A percentile compares a stretch with the other conserved stretches of the same genome.
These are phyloP conservation scores for Cutaneotrichosporon dermatis DNA, from an alignment of 1,284 basidiomycete genomes.

Conservation along the genomic window DNA sequence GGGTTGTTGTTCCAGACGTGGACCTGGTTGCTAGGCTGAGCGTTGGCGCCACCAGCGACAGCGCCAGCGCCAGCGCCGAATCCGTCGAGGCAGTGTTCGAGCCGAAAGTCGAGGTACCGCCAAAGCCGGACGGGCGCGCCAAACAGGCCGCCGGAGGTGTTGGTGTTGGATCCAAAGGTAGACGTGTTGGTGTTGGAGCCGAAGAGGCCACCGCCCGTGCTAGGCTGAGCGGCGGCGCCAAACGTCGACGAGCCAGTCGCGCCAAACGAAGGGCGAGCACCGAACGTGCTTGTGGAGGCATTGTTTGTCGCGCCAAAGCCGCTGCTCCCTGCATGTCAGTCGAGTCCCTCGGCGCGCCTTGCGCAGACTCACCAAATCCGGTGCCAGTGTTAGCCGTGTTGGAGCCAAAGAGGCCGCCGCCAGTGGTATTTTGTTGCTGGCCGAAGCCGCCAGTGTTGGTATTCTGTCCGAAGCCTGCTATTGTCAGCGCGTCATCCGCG, in stretches of 20 bases:
- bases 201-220: conserved; percentile 54
- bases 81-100: conserved; percentile 12
- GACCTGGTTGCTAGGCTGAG: conserved; percentile 22
- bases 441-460: conserved; percentile 28
- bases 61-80: conserved; percentile 17
- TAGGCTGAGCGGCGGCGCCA: conserved; percentile 40
- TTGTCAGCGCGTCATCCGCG: too few species aligned
- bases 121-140: conserved; percentile 27
- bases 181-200: conserved; percentile 13
- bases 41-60: too few species aligned
- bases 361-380: conserved; percentile 27
- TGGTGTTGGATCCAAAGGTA: conserved; percentile 26
- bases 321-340: conserved; percentile 4
- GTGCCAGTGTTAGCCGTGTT: conserved; percentile 26
- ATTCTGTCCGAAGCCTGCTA: conserved; percentile 11
- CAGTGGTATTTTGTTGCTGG: conserved; percentile 58
- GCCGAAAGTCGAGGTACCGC: conserved; percentile 22
- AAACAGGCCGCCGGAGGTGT: conserved; percentile 24
- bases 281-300: conserved; percentile 29
- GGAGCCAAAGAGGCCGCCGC: conserved; percentile 50
- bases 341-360: background rate
- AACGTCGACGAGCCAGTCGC: conserved; percentile 43
- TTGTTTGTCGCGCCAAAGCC: conserved; percentile 10
- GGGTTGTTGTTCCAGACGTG: conserved; percentile 27
- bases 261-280: conserved; percentile 38